A percentile compares a stretch with the other conserved stretches of the same genome.
These are phyloP conservation scores for Paecilomyces fulvus DNA, from an alignment of 2,329 filamentous ascomycete species.

Conservation along the genomic window DNA sequence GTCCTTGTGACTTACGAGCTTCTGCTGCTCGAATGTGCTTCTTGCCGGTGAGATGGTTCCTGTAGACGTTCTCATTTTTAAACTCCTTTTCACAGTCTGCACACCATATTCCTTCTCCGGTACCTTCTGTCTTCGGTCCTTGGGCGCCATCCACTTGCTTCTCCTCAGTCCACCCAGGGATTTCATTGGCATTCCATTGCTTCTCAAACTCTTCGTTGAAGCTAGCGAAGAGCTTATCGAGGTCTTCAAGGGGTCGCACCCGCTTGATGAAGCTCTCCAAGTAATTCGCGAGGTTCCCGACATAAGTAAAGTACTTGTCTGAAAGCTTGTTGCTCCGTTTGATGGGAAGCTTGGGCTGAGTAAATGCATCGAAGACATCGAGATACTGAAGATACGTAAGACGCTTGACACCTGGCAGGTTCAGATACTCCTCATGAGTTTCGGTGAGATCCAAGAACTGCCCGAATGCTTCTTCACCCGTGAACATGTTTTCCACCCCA, in stretches of 20 bases:
- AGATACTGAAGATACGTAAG: slow-evolving; percentile 88
- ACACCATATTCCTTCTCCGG: slow-evolving; percentile 73
- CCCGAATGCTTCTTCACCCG: slow-evolving; percentile 88
- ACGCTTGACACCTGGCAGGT: slow-evolving; percentile 77
- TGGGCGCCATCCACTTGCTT: slow-evolving; percentile 29
- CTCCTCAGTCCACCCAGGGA: slow-evolving; percentile 69
- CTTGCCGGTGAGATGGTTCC: slow-evolving; percentile 77
- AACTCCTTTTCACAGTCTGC: slow-evolving; percentile 90
- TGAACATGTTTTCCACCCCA: slow-evolving; percentile 85
- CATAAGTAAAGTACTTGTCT: slow-evolving; percentile 85
- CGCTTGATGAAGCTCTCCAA: slow-evolving; percentile 81
- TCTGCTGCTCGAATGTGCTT: slow-evolving; percentile 85
- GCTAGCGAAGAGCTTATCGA: slow-evolving; percentile 64
- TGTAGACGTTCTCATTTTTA: slow-evolving; percentile 91
- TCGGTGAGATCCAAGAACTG: slow-evolving; percentile 83
- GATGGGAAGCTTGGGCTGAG: slow-evolving; percentile 62
- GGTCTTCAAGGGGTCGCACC: slow-evolving; percentile 75
- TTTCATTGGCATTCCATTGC: slow-evolving; percentile 69
- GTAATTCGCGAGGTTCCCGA: slow-evolving; percentile 70
- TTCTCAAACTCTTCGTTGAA: slow-evolving; percentile 80
- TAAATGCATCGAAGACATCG: slow-evolving; percentile 81
- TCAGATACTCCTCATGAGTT: slow-evolving; percentile 81
- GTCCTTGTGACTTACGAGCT: slow-evolving; percentile 42
- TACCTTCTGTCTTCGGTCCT: slow-evolving; percentile 43
- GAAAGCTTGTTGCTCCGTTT: slow-evolving; percentile 79